A percentile compares a stretch with the other conserved stretches of the same genome.
These are phyloP conservation scores for Bromus sterilis DNA, from an alignment of 176 grass and related monocot species.

Conservation along the genomic window DNA sequence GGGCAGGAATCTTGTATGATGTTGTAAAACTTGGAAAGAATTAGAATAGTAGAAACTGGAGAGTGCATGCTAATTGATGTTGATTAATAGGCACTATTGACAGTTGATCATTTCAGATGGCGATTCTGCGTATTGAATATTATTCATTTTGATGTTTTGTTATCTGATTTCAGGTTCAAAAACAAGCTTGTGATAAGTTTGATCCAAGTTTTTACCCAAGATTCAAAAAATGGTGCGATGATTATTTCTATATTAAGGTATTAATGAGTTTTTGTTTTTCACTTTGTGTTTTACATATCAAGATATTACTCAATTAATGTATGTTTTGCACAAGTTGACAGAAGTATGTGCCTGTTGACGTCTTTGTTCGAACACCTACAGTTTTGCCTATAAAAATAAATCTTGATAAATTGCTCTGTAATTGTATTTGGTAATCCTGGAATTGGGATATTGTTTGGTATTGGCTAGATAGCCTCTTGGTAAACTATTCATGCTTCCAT, in stretches of 20 bases:
- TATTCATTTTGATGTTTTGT: background rate
- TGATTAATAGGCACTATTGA: background rate
- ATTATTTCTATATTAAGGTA: conserved; percentile 99
- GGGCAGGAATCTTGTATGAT: background rate
- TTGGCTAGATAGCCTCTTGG: background rate
- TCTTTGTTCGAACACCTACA: background rate
- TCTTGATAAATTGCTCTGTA: background rate
- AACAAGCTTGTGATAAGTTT: conserved; percentile 95
- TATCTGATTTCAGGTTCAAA: conserved; percentile 66
- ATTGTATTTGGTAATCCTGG: background rate
- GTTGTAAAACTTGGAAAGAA: background rate
- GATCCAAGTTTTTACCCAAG: conserved; percentile 87
- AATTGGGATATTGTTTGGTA: background rate
- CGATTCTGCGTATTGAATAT: background rate
- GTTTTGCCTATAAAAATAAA: background rate
- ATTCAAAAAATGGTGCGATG: conserved; percentile 99
- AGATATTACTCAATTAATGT: background rate
- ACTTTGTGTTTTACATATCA: background rate
- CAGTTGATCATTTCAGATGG: background rate
- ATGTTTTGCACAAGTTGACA: background rate
- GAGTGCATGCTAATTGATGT: background rate
- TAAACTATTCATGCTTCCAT: background rate
- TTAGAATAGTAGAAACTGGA: background rate
- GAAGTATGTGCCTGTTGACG: background rate
- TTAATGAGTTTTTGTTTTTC: background rate